phyloP scores from a whole-genome alignment of 768 basidiomycete species.

The Leccinum ochraceum region DNA sequence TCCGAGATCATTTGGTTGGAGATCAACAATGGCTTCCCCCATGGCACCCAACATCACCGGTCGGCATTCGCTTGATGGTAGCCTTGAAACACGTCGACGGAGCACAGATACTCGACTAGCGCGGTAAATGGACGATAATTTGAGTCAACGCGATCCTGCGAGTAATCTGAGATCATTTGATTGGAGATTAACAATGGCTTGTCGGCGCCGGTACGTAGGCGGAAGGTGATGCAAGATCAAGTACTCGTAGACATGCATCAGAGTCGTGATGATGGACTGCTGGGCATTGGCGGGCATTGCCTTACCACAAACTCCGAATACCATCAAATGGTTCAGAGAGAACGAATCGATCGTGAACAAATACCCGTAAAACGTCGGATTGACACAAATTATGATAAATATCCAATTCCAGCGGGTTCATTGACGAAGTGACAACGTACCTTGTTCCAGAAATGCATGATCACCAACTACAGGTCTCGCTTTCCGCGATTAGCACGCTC shows the following conservation, averaged over 20 bases:
- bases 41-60: no score
- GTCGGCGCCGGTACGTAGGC: no score
- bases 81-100: no score
- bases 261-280: no score
- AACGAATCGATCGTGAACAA: slow-evolving; percentile 87
- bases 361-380: slow-evolving; percentile 98
- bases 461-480: slow-evolving; percentile 93
- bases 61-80: no score
- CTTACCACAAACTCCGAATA: slow-evolving; percentile 72
- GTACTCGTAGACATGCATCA: no score
- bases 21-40: no score
- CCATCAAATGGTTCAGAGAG: slow-evolving; percentile 86
- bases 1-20: no score
- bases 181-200: slow-evolving; percentile 37
- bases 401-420: neutral
- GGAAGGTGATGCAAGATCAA: no score
- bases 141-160: slow-evolving; percentile 90
- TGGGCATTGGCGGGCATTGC: slow-evolving; percentile 91
- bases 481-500: slow-evolving; percentile 98
- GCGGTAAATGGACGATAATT: slow-evolving; percentile 29
- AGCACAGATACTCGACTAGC: no score
- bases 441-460: slow-evolving; percentile 96
- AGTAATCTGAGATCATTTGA: slow-evolving; percentile 87
- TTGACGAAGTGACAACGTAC: neutral
- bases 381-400: slow-evolving; percentile 85